Conservation (phyloP, 164 flowering plant genomes). For the Magnolia sinica region DNA sequence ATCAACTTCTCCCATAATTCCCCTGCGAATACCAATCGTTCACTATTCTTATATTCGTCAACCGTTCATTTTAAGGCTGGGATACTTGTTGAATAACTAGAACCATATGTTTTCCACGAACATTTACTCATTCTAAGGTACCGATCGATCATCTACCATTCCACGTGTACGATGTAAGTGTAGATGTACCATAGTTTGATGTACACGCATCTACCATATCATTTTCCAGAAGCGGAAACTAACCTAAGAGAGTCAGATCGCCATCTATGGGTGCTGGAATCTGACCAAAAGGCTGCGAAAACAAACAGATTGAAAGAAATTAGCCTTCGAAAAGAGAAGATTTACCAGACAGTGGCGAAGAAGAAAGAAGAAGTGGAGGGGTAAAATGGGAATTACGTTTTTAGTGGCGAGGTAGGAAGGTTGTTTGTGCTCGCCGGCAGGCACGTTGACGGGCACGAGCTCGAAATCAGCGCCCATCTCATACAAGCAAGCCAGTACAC, state of each 20-base stretch:
- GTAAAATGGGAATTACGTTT: neutral
- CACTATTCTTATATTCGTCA: too few species aligned
- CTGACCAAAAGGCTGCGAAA: constrained; percentile 36
- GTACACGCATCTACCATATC: too few species aligned
- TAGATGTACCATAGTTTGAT: too few species aligned
- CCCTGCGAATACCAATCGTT: too few species aligned
- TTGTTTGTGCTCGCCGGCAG: constrained; percentile 9
- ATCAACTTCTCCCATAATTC: too few species aligned
- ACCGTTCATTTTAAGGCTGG: too few species aligned
- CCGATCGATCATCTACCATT: too few species aligned
- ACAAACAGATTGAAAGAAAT: neutral
- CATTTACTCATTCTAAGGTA: too few species aligned
- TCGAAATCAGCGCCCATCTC: constrained; percentile 18
- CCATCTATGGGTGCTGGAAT: constrained; percentile 38
- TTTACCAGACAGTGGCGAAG: neutral
- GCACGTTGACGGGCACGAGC: constrained; percentile 8
- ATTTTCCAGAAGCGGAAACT: neutral
- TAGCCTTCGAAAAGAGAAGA: too few species aligned
- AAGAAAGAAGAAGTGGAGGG: neutral
- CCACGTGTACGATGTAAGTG: too few species aligned
- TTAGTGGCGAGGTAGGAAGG: neutral
- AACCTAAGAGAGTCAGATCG: constrained; percentile 35
- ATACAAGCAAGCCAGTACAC: constrained; percentile 3
- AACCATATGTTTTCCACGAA: too few species aligned
- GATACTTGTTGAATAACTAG: too few species aligned